Conservation (phyloP, 306 rosid genomes). For the Senna tora region DNA sequence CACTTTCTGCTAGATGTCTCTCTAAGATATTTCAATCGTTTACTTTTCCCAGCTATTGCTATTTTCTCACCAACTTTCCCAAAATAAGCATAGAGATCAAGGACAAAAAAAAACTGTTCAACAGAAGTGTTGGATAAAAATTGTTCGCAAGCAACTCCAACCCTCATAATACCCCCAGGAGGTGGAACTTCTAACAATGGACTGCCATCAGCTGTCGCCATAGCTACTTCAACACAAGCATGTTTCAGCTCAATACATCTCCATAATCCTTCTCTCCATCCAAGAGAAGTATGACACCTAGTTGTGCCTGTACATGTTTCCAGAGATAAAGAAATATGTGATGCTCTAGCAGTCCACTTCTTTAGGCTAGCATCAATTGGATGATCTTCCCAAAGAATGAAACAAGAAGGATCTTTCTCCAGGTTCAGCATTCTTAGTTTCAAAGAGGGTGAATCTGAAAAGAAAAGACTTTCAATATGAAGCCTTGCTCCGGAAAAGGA, state of each 20-base stretch:
- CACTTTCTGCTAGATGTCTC: conserved; percentile 52
- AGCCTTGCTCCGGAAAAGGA: conserved; percentile 88
- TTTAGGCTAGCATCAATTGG: conserved; percentile 91
- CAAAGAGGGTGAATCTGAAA: conserved; percentile 74
- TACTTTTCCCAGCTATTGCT: conserved; percentile 58
- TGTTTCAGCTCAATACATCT: conserved; percentile 85
- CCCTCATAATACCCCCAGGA: conserved; percentile 88
- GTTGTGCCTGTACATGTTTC: conserved; percentile 54
- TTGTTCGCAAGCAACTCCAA: conserved; percentile 83
- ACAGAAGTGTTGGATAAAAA: conserved; percentile 74
- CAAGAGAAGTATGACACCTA: conserved; percentile 59
- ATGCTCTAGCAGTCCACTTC: conserved; percentile 77
- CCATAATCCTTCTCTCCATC: conserved; percentile 65
- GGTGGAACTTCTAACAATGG: conserved; percentile 84
- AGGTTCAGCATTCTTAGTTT: conserved; percentile 62
- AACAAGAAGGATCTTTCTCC: conserved; percentile 97
- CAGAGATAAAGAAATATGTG: conserved; percentile 70
- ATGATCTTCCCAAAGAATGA: conserved; percentile 90
- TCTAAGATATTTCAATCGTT: conserved; percentile 39
- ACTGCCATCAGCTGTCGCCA: conserved; percentile 92
- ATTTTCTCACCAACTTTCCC: conserved; percentile 83
- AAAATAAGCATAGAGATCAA: conserved; percentile 80
- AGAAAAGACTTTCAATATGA: conserved; percentile 64
- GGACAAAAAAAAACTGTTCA: conserved; percentile 80
- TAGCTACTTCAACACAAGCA: conserved; percentile 72